phyloP scores from a whole-genome alignment of 768 basidiomycete genomes.

The Agaricus sinodeliciosus region DNA sequence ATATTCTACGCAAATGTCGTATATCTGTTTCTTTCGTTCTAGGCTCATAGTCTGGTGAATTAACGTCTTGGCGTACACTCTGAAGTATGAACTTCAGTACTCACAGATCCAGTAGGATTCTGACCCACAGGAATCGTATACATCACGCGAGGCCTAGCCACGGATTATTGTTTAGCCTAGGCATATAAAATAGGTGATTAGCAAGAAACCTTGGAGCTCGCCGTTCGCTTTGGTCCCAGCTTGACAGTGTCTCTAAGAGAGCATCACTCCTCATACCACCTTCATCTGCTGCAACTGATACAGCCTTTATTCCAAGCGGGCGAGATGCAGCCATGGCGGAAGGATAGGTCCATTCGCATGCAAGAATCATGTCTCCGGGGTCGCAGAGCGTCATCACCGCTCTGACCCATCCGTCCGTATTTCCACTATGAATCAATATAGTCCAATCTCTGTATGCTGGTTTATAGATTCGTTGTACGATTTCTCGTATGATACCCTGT shows the following conservation, averaged over 20 bases:
- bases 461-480: constrained; percentile 44
- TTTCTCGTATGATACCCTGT: constrained; percentile 48
- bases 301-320: constrained; percentile 36
- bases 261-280: constrained; percentile 60
- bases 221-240: constrained; percentile 57
- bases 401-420: constrained; percentile 68
- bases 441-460: constrained; percentile 59
- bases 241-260: constrained; percentile 50
- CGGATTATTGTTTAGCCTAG: not conserved
- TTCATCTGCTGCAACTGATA: constrained; percentile 62
- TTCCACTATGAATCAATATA: constrained; percentile 54
- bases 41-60: constrained; percentile 47
- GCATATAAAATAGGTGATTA: not conserved
- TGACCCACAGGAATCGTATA: constrained; percentile 80
- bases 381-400: constrained; percentile 56
- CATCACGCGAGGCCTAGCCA: constrained; percentile 55
- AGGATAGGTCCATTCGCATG: constrained; percentile 75
- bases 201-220: constrained; percentile 44
- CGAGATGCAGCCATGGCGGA: constrained; percentile 31
- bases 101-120: constrained; percentile 72
- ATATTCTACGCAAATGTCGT: constrained; percentile 77
- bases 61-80: not conserved
- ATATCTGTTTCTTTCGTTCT: constrained; percentile 69
- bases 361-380: constrained; percentile 51
- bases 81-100: constrained; percentile 15